These are phyloP conservation scores for Kitagawia praeruptora DNA, from an alignment of 129 eudicot species.

Conservation along the genomic window DNA sequence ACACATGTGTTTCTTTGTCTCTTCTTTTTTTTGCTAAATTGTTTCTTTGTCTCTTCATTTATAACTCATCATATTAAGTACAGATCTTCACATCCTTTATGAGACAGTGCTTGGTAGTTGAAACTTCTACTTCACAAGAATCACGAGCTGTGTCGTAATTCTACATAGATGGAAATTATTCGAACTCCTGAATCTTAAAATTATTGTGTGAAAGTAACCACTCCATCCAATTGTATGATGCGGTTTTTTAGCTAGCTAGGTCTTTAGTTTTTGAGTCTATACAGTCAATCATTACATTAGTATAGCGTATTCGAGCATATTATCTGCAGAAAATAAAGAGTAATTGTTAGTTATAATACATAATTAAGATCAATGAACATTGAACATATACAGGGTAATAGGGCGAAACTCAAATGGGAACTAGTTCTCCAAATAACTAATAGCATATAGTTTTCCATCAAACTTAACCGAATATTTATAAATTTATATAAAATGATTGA, in stretches of 20 bases:
- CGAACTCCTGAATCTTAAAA: background rate
- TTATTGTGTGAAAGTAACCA: background rate
- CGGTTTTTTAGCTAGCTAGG: no score
- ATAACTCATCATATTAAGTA: slow-evolving; percentile 7
- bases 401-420: no score
- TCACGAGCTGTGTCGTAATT: background rate
- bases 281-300: no score
- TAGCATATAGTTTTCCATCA: no score
- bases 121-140: slow-evolving; percentile 20
- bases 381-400: no score
- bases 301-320: background rate
- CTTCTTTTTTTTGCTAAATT: no score
- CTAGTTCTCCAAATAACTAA: no score
- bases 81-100: slow-evolving; percentile 15
- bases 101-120: slow-evolving; percentile 7
- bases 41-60: no score
- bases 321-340: background rate
- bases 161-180: background rate
- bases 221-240: no score
- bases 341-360: no score
- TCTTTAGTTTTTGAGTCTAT: no score
- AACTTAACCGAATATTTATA: background rate
- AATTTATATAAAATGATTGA: background rate
- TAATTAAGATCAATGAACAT: background rate
- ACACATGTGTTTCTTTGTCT: background rate